Conservation (phyloP, 345 rosid species). For the Salix dunnii region DNA sequence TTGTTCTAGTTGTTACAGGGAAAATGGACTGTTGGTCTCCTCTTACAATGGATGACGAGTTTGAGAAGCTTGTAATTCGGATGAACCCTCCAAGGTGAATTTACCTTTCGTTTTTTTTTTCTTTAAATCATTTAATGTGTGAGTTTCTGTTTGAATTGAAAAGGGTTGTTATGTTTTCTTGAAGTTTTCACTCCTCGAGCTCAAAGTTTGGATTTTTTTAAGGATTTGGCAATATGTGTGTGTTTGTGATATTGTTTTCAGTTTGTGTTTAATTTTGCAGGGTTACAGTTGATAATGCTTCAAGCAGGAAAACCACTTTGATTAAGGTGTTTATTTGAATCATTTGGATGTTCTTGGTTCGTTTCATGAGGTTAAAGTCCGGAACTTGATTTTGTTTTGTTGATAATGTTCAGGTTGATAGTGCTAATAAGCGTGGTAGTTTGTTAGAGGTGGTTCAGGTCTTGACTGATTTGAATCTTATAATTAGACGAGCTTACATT, state of each 20-base stretch:
- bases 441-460: slow-evolving; percentile 81
- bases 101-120: neutral
- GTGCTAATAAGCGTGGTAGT: slow-evolving; percentile 77
- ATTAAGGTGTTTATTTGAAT: slow-evolving; percentile 48
- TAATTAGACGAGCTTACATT: slow-evolving; percentile 71
- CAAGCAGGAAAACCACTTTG: slow-evolving; percentile 59
- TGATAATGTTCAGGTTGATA: slow-evolving; percentile 51
- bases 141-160: slow-evolving; percentile 9
- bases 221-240: slow-evolving; percentile 7
- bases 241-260: slow-evolving; percentile 11
- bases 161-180: slow-evolving; percentile 13
- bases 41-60: slow-evolving; percentile 54
- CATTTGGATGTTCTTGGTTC: slow-evolving; percentile 1
- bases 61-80: slow-evolving; percentile 65
- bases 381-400: neutral
- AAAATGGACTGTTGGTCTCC: slow-evolving; percentile 66
- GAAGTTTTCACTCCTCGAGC: slow-evolving; percentile 8
- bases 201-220: slow-evolving; percentile 13
- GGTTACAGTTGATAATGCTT: slow-evolving; percentile 61
- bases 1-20: neutral
- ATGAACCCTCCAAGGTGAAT: slow-evolving; percentile 79
- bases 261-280: slow-evolving; percentile 39
- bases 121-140: neutral
- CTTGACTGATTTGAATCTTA: slow-evolving; percentile 66
- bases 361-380: neutral